Conservation (phyloP, 1,284 basidiomycete genomes). For the Rhodotorula sp. region DNA sequence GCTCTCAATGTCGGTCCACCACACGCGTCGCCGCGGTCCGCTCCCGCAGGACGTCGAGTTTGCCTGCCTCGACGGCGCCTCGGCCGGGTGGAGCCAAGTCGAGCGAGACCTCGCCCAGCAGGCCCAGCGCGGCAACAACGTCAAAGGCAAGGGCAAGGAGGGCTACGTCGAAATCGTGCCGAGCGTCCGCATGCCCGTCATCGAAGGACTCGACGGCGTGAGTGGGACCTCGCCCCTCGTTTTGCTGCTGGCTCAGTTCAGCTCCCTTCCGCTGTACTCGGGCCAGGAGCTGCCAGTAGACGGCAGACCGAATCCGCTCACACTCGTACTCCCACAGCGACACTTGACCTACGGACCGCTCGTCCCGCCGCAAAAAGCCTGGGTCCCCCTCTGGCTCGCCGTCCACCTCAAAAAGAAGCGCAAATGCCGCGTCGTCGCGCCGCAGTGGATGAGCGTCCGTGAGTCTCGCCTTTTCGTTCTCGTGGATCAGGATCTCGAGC, state of each 20-base stretch:
- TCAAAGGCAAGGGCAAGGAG: neutral
- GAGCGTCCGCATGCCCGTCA: slow-evolving; percentile 24
- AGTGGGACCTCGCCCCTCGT: neutral
- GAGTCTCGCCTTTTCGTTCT: slow-evolving; percentile 44
- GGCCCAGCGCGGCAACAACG: neutral
- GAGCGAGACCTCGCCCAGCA: slow-evolving; percentile 8
- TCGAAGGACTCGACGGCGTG: slow-evolving; percentile 35
- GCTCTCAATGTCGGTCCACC: slow-evolving; percentile 39
- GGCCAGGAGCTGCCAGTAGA: neutral
- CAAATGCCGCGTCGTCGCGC: slow-evolving; percentile 86
- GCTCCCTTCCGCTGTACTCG: neutral
- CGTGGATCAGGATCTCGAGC: neutral
- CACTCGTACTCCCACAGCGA: neutral
- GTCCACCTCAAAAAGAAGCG: slow-evolving; percentile 87
- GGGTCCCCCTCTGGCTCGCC: slow-evolving; percentile 92
- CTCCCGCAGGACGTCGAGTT: slow-evolving; percentile 37
- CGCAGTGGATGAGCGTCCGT: slow-evolving; percentile 85
- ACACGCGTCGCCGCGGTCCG: slow-evolving; percentile 21
- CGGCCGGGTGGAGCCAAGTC: slow-evolving; percentile 9
- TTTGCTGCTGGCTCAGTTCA: neutral
- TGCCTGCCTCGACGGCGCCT: slow-evolving; percentile 26
- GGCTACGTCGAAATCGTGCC: slow-evolving; percentile 38
- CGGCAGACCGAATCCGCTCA: too few relatives aligned
- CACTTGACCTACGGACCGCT: slow-evolving; percentile 74
- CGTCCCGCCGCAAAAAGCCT: slow-evolving; percentile 74